Evolutionary conservation across 345 rosid species (phyloP), one percentile per base, ranked within the genome.

Genomic region (Abelmoschus esculentus): DNA sequence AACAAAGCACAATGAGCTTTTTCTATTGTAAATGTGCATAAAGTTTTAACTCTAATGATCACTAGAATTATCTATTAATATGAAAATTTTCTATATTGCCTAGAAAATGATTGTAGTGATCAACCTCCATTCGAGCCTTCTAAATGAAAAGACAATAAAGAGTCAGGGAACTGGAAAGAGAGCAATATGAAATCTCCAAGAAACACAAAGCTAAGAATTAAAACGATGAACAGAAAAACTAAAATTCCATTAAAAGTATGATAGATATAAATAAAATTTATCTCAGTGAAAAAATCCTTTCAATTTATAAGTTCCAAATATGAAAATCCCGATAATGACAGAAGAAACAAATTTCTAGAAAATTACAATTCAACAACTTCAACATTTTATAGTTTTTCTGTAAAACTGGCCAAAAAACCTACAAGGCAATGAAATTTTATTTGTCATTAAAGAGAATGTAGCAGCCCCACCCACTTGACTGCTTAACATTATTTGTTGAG

Each of bases 181-280:
- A n/a, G 17, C 46, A 61, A 34, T 40, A 62, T 62, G 12, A 32
- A 75, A 71, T 63, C 34, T 44, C 47, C 69, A 38, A 40, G 29
- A 70, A 55, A 26, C 61, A 19, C 59, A 67, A 59, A 29, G 69
- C 47, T 6, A 46, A 66, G 34, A 66, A 66, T 46, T 14, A 46
- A 46, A 66, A 66, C 22, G 36, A 26, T 50, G 49, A 42, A 64
- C 0, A 18, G 19, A 64, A 9, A 36, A 63, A 19, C 66, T 36
- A 34, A 32, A 62, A 42, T n/a, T 9, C 15, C 67, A 63, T 63
- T n/a, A 63, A 38, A 63, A 8, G 5, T 13, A 38, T 5, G 40
- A 31, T 31, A 50, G 40, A 31, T 17, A 60, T 32, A 32, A 59
- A 58, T n/a, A 29, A 60, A 60, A 1, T 15, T 15, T 29, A 4